Conservation (phyloP, 176 grass and related monocot genomes). For the Bonia amplexicaulis region DNA sequence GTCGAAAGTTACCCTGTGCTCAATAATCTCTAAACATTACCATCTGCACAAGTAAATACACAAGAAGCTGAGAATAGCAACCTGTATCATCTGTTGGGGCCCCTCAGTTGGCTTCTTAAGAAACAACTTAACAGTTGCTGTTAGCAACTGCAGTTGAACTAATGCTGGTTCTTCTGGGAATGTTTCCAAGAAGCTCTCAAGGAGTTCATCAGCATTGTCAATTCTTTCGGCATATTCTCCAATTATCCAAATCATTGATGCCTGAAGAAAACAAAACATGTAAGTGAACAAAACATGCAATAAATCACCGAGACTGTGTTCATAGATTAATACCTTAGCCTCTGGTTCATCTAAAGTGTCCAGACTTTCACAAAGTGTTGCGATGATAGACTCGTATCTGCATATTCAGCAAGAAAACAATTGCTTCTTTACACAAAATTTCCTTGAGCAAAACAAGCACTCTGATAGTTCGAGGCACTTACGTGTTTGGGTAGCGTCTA, state of each 20-base stretch:
- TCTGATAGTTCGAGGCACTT: constrained; percentile 32
- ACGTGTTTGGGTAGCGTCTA: constrained; percentile 99
- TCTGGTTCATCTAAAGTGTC: constrained; percentile 98
- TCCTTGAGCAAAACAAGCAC: neutral
- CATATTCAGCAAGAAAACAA: constrained; percentile 24
- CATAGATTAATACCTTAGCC: constrained; percentile 64
- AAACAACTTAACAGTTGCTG: constrained; percentile 85
- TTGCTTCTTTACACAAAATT: constrained; percentile 6
- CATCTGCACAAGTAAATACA: neutral
- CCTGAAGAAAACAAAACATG: constrained; percentile 42
- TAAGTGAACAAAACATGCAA: constrained; percentile 21
- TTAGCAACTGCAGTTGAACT: constrained; percentile 84
- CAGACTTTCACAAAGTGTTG: constrained; percentile 93
- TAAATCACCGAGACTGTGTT: neutral
- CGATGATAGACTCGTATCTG: constrained; percentile 96
- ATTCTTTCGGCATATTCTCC: constrained; percentile 99
- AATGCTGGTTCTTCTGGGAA: constrained; percentile 90
- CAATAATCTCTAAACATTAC: neutral
- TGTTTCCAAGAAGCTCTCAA: constrained; percentile 95
- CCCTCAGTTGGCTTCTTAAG: constrained; percentile 97
- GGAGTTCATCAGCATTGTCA: constrained; percentile 98
- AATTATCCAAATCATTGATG: constrained; percentile 99
- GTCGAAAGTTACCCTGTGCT: neutral
- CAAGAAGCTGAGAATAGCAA: constrained; percentile 27
- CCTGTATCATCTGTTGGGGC: constrained; percentile 99